Evolutionary conservation across 495 filamentous ascomycete genomes (phyloP).

Genomic region (Xylaria cubensis): DNA sequence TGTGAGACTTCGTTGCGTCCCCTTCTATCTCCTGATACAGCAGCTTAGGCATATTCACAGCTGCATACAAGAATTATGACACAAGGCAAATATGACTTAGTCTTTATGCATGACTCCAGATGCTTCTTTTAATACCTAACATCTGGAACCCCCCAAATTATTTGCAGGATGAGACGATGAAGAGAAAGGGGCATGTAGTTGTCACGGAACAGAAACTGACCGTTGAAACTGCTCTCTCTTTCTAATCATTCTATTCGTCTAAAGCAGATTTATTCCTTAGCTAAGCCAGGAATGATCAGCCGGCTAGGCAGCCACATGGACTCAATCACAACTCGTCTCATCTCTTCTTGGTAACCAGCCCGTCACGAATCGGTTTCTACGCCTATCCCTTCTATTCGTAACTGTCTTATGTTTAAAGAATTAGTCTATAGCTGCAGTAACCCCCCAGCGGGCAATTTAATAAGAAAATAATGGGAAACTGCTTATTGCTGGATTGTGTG

Average conservation of each 20-base stretch:
- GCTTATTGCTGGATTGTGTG: no score
- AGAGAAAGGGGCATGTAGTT: background rate
- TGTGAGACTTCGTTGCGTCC: background rate
- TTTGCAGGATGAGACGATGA: background rate
- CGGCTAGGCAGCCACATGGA: background rate
- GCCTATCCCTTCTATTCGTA: no score
- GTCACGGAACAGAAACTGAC: background rate
- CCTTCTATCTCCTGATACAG: background rate
- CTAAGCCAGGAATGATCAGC: background rate
- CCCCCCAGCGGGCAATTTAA: no score
- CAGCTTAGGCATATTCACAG: background rate
- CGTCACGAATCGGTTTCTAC: background rate
- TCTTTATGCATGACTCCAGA: background rate
- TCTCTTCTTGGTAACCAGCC: background rate
- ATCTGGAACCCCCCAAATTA: background rate
- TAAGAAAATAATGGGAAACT: no score
- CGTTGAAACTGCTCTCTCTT: background rate
- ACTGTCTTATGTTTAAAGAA: no score
- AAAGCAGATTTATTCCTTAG: background rate
- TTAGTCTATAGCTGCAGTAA: no score
- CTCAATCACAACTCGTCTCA: background rate
- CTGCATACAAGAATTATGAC: background rate
- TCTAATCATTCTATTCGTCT: background rate
- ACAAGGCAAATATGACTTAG: background rate
- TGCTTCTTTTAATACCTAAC: background rate